Conservation (phyloP, 1,284 basidiomycete species). For the Ceratobasidium sp. region DNA sequence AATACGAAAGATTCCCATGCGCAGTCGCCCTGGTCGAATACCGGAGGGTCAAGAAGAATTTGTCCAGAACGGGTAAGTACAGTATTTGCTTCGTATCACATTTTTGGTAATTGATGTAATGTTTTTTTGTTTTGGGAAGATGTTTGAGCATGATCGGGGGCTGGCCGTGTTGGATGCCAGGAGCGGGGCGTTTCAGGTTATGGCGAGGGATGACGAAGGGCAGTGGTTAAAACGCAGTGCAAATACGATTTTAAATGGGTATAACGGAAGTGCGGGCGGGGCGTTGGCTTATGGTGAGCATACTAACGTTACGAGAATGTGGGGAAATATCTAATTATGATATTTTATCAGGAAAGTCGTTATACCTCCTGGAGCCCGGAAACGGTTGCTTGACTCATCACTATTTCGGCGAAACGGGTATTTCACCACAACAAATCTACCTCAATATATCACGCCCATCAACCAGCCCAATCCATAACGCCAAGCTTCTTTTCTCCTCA, state of each 20-base stretch:
- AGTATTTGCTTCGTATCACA: background rate
- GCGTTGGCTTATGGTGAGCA: conserved; percentile 17
- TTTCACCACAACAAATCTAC: background rate
- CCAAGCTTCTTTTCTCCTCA: conserved; percentile 8
- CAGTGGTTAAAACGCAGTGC: background rate
- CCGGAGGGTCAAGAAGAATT: too few relatives aligned
- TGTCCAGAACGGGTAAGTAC: conserved; percentile 11
- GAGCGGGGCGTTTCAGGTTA: background rate
- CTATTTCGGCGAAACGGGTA: conserved; percentile 6
- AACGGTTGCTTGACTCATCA: background rate
- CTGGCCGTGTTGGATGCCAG: background rate
- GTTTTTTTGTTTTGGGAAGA: background rate
- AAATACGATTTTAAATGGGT: background rate
- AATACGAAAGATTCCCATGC: background rate
- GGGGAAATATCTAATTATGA: too few relatives aligned
- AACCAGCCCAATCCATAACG: background rate
- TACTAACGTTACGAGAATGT: too few relatives aligned
- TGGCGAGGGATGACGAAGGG: background rate
- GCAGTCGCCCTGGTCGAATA: background rate
- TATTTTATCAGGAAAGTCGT: conserved; percentile 4
- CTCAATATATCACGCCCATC: background rate
- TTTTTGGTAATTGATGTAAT: background rate
- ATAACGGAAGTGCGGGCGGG: background rate
- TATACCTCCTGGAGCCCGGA: background rate
- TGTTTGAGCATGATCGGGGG: conserved; percentile 21